Conservation (phyloP, 2,329 filamentous ascomycete genomes). For the Fusarium equiseti region DNA sequence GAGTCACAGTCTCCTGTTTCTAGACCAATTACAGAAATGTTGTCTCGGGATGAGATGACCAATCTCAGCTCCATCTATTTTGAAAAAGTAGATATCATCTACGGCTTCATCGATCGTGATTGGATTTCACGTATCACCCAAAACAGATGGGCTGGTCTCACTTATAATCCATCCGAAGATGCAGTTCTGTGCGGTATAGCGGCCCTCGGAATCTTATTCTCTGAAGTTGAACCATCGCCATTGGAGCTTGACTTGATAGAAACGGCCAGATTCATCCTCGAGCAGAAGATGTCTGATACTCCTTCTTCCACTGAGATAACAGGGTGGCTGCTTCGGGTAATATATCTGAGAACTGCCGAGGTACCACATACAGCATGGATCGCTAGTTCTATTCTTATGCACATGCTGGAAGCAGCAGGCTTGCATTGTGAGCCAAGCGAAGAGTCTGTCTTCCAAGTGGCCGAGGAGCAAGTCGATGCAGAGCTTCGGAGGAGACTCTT, state of each 20-base stretch:
- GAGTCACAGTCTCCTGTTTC: constrained; percentile 40
- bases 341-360: constrained; percentile 65
- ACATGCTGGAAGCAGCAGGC: constrained; percentile 67
- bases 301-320: constrained; percentile 57
- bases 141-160: constrained; percentile 51
- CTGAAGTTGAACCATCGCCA: constrained; percentile 54
- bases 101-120: constrained; percentile 60
- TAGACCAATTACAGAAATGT: constrained; percentile 58
- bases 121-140: constrained; percentile 50
- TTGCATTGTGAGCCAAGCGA: constrained; percentile 56
- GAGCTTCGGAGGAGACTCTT: constrained; percentile 59
- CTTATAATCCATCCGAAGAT: constrained; percentile 38
- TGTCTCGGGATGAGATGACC: constrained; percentile 62
- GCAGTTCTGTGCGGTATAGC: constrained; percentile 66
- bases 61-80: constrained; percentile 62
- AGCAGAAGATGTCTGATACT: constrained; percentile 52
- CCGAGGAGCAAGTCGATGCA: constrained; percentile 47
- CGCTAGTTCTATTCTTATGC: constrained; percentile 68
- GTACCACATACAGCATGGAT: constrained; percentile 68
- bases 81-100: constrained; percentile 64
- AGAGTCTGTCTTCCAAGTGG: constrained; percentile 44
- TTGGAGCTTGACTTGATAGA: constrained; percentile 61
- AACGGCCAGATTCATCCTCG: constrained; percentile 59
- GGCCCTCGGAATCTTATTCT: constrained; percentile 65
- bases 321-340: constrained; percentile 65